These are phyloP conservation scores for Mollisia scopiformis DNA, from an alignment of 2,329 filamentous ascomycete species.

Conservation along the genomic window DNA sequence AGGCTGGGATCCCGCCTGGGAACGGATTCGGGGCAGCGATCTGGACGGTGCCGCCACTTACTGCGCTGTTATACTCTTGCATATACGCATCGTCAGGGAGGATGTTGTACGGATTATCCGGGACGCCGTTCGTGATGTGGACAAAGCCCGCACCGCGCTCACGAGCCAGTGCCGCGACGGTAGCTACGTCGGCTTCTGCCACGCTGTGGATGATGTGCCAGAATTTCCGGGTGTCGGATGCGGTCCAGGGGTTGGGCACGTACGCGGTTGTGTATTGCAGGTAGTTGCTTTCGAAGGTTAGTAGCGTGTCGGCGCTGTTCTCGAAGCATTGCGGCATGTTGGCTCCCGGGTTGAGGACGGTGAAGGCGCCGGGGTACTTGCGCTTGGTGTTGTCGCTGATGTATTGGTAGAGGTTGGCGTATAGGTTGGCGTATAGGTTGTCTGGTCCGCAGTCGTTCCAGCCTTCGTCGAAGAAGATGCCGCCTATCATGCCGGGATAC, in stretches of 20 bases:
- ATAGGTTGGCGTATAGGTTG: too few species aligned
- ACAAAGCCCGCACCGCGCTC: neutral
- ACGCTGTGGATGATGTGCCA: constrained; percentile 39
- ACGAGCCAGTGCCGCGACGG: constrained; percentile 7
- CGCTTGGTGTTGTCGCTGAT: constrained; percentile 32
- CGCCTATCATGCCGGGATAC: too few species aligned
- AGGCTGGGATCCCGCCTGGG: neutral
- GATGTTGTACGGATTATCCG: constrained; percentile 11
- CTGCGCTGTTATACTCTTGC: constrained; percentile 7
- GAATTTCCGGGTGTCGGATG: constrained; percentile 35
- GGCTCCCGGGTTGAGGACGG: constrained; percentile 30
- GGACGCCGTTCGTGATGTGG: constrained; percentile 1
- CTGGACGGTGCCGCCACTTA: constrained; percentile 8
- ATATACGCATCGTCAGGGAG: constrained; percentile 19
- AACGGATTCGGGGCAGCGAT: neutral
- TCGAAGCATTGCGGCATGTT: constrained; percentile 35
- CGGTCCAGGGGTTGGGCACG: constrained; percentile 32
- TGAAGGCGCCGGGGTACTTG: constrained; percentile 30
- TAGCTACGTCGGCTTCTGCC: constrained; percentile 17
- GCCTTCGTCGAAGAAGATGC: constrained; percentile 40
- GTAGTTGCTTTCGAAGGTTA: constrained; percentile 37
- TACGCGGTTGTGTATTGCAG: constrained; percentile 30
- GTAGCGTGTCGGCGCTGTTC: constrained; percentile 37
- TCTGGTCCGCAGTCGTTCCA: constrained; percentile 34
- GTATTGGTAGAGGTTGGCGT: constrained; percentile 33